Evolutionary conservation across 1,284 basidiomycete genomes (phyloP).

Genomic region (Tetrapyrgos nigripes): DNA sequence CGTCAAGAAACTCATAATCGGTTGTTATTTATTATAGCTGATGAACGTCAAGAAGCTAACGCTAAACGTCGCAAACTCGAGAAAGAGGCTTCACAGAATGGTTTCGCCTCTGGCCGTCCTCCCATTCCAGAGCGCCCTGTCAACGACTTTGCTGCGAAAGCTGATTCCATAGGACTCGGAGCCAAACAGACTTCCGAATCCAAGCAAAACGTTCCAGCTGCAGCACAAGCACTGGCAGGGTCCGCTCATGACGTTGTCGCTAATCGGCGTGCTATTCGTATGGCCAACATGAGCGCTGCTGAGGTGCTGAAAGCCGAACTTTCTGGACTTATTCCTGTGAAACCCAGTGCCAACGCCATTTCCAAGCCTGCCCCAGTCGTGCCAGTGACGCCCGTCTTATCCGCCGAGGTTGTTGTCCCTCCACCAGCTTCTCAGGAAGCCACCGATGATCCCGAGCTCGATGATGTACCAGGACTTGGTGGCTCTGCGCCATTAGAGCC

Average conservation of each 20-base stretch:
- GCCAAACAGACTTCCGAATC: constrained; percentile 63
- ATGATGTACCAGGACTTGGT: constrained; percentile 20
- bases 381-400: constrained; percentile 4
- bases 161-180: constrained; percentile 77
- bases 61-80: constrained; percentile 89
- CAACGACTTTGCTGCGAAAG: constrained; percentile 72
- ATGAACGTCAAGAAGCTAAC: constrained; percentile 92
- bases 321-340: constrained; percentile 63
- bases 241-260: constrained; percentile 89
- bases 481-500: neutral
- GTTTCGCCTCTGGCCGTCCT: constrained; percentile 48
- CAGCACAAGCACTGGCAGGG: constrained; percentile 72
- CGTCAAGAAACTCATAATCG: constrained; percentile 7
- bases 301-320: constrained; percentile 94
- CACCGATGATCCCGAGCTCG: constrained; percentile 6
- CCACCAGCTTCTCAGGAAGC: constrained; percentile 3
- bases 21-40: constrained; percentile 63
- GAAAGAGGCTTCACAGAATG: constrained; percentile 57
- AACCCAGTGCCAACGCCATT: constrained; percentile 29
- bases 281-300: constrained; percentile 97
- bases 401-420: constrained; percentile 1
- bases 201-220: constrained; percentile 58
- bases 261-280: constrained; percentile 87
- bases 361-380: constrained; percentile 30
- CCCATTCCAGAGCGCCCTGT: constrained; percentile 69